Base-by-base conservation (phyloP, 176 grass and related monocot species). In the Tuctoria greenei region DNA sequence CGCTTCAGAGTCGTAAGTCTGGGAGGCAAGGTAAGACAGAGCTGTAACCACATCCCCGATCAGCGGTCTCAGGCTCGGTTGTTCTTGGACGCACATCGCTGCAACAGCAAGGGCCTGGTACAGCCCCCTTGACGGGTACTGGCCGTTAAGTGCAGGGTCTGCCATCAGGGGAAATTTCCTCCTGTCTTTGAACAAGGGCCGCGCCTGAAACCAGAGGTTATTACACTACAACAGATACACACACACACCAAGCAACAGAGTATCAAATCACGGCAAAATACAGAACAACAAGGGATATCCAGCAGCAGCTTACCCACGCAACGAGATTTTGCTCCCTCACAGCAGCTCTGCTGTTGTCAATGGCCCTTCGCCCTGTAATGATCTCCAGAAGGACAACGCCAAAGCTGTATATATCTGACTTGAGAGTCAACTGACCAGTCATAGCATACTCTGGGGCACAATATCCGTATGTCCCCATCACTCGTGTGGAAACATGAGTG, bases 11-110 rank as follows among this genome's bases (percentile, higher is more conserved):
- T 81, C 72, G 9, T 86, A 97, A 10, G 28, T 79, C 83, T 90
- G 90, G 44, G 83, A 86, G 50, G 90, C 90, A 61, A 97, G 90
- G 81, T 93, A 97, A 25, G 75, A 74, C 16, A 97, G 87, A 63
- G 90, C 90, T 6, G 93, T 90, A 17, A 97, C 93, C 8, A 97
- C 85, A 61, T 97, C 93, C 23, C 87, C 90, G 12, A 97, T 93
- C 24, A 93, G 76, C 2, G 90, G 93, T 74, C 93, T 90, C 90
- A 97, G 69, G 36, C 72, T 79, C 0, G 93, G 85, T 64, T 93
- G 90, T 66, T 97, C 93, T 77, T 97, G 90, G 20, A 97, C 93
- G 20, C 90, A 97, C 93, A 97, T 97, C 23, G 93, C 90, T 46
- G 90, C 90, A 16, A 93, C 87, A 18, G 90, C 93, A 24, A 97